A percentile compares a stretch with the other conserved stretches of the same genome.
Conservation (phyloP, 2,329 filamentous ascomycete species). For the Geosmithia putterillii region DNA sequence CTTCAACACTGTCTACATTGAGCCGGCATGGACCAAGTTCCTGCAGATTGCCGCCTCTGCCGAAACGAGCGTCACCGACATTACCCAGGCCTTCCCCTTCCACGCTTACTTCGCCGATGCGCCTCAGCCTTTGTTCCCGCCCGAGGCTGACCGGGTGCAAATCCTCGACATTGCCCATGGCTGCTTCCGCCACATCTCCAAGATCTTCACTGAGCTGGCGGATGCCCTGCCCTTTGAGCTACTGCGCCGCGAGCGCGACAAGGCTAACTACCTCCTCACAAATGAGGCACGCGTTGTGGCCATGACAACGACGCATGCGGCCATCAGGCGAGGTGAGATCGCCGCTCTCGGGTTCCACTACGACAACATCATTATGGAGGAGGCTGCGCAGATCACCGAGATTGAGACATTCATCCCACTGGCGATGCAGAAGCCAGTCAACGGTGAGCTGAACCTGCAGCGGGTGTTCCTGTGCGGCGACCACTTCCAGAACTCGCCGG, state of each 20-base stretch:
- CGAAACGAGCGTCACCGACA: constrained; percentile 43
- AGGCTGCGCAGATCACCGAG: constrained; percentile 95
- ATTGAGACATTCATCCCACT: constrained; percentile 94
- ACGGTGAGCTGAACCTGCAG: constrained; percentile 65
- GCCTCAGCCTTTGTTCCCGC: constrained; percentile 72
- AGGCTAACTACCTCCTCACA: constrained; percentile 87
- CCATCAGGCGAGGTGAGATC: constrained; percentile 87
- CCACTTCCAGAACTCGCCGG: constrained; percentile 90
- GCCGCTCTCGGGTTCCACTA: constrained; percentile 89
- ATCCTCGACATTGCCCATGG: constrained; percentile 67
- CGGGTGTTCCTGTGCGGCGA: constrained; percentile 88
- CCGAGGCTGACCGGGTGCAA: constrained; percentile 50
- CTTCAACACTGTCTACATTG: constrained; percentile 85
- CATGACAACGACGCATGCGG: constrained; percentile 97
- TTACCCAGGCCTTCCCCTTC: constrained; percentile 74
- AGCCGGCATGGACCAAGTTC: constrained; percentile 81
- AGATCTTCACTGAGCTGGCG: constrained; percentile 83
- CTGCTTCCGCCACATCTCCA: constrained; percentile 78
- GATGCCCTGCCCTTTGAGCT: constrained; percentile 95
- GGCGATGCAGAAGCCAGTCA: constrained; percentile 72
- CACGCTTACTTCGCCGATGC: constrained; percentile 77
- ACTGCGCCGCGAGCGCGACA: constrained; percentile 75
- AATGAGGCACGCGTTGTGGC: constrained; percentile 96
- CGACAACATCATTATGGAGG: constrained; percentile 96
- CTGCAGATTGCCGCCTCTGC: constrained; percentile 43